Evolutionary conservation across 2,329 filamentous ascomycete genomes (phyloP).

Genomic region (Sporothrix brunneoviolacea): DNA sequence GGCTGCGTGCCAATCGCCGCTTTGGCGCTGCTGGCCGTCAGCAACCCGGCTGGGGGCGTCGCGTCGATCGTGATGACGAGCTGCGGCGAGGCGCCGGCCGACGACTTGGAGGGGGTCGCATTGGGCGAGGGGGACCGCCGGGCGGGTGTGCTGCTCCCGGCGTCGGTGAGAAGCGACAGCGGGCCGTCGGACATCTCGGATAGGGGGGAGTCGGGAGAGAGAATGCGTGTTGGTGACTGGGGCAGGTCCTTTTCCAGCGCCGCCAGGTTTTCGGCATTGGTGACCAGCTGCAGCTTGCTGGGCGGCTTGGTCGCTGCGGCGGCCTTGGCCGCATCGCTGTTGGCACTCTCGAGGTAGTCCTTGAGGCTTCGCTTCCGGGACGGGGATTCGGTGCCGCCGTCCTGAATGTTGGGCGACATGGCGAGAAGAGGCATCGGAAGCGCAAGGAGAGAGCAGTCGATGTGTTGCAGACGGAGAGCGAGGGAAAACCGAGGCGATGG

Average conservation of each 20-base stretch:
- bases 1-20: not conserved
- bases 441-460: not conserved
- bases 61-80: constrained; percentile 16
- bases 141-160: constrained; percentile 34
- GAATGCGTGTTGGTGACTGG: not conserved
- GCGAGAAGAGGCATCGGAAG: constrained; percentile 40
- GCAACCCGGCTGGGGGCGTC: not conserved
- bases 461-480: no score
- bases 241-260: no score
- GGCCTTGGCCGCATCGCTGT: not conserved
- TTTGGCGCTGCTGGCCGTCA: not conserved
- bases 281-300: constrained; percentile 17
- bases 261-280: constrained; percentile 18
- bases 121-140: constrained; percentile 31
- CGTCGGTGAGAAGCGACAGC: constrained; percentile 34
- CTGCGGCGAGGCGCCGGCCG: constrained; percentile 12
- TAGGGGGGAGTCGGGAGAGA: constrained; percentile 17
- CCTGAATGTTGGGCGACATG: constrained; percentile 42
- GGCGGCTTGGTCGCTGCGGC: not conserved
- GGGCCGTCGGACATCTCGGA: constrained; percentile 18
- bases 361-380: constrained; percentile 42
- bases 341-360: constrained; percentile 31
- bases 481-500: not conserved
- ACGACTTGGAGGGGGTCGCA: constrained; percentile 24
- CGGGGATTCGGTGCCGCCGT: constrained; percentile 31